A percentile compares a stretch with the other conserved stretches of the same genome.
Conservation (phyloP, 148 eudicot genomes). For the Rhododendron williamsianum region DNA sequence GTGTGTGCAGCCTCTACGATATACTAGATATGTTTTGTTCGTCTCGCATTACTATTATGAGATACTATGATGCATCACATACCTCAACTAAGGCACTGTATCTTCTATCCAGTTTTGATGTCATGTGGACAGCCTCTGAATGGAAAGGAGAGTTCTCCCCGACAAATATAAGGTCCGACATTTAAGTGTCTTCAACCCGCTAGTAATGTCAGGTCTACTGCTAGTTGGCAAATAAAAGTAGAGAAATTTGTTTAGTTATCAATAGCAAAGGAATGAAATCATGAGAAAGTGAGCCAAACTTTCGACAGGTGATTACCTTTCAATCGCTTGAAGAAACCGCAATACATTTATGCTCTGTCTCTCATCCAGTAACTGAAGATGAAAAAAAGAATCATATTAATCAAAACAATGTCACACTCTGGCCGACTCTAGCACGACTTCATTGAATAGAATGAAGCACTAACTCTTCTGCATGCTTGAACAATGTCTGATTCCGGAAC, state of each 20-base stretch:
- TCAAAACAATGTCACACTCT: not conserved
- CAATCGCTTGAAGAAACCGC: conserved; percentile 88
- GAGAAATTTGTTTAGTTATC: not conserved
- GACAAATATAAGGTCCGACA: conserved; percentile 93
- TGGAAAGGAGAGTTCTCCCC: conserved; percentile 94
- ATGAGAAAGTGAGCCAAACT: not conserved
- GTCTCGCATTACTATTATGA: not conserved
- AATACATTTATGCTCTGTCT: conserved; percentile 73
- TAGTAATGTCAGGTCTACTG: conserved; percentile 89
- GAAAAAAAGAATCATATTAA: conserved; percentile 3
- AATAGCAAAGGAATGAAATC: not conserved
- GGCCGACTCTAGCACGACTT: not conserved
- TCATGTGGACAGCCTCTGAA: conserved; percentile 84
- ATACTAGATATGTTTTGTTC: not conserved
- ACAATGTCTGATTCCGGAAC: conserved; percentile 85
- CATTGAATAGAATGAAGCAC: conserved; percentile 17
- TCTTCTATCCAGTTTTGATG: conserved; percentile 77
- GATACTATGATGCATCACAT: conserved; percentile 14
- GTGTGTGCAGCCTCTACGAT: not conserved
- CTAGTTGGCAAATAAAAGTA: conserved; percentile 18
- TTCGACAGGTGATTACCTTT: conserved; percentile 44
- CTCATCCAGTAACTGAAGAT: conserved; percentile 77
- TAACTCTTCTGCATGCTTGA: conserved; percentile 93
- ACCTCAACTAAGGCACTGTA: conserved; percentile 97
- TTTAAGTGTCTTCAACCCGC: conserved; percentile 66